These are phyloP conservation scores for Geranomyces variabilis DNA, from an alignment of 192 early-diverging fungal species.

Conservation along the genomic window DNA sequence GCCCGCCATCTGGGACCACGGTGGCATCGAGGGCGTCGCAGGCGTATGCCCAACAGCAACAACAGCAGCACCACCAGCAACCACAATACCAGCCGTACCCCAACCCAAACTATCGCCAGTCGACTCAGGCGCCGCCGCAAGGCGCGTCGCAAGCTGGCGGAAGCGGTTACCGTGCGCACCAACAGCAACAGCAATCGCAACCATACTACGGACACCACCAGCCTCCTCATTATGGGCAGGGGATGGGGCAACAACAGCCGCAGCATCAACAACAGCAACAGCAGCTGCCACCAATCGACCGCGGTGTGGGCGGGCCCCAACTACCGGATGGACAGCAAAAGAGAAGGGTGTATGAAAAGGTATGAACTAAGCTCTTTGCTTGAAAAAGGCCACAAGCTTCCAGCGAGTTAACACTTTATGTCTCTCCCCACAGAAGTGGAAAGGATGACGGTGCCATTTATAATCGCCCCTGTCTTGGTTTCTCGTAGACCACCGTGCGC, in stretches of 20 bases:
- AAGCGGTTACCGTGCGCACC: not conserved
- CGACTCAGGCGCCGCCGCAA: not conserved
- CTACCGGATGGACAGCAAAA: not conserved
- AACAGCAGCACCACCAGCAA: conserved; percentile 1
- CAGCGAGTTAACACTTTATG: too few species aligned
- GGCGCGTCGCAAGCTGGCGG: not conserved
- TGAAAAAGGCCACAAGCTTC: too few species aligned
- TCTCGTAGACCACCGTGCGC: too few species aligned
- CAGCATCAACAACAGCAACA: conserved; percentile 7
- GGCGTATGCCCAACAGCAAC: not conserved
- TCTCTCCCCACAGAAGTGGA: too few species aligned
- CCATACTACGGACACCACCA: not conserved
- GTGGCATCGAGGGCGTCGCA: too few species aligned
- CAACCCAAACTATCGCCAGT: not conserved
- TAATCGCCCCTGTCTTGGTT: too few species aligned
- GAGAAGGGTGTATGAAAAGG: not conserved
- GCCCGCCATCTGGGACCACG: too few species aligned
- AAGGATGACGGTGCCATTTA: too few species aligned
- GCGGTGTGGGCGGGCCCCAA: not conserved
- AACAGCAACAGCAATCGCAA: conserved; percentile 9
- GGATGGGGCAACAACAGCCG: not conserved
- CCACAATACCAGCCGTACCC: not conserved
- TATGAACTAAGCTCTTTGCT: too few species aligned
- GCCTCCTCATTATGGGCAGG: not conserved
- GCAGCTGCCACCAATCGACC: conserved; percentile 44